Evolutionary conservation across 371 early-diverging fungal species (phyloP).

Genomic region (Amoeboaphelidium protococcarum): DNA sequence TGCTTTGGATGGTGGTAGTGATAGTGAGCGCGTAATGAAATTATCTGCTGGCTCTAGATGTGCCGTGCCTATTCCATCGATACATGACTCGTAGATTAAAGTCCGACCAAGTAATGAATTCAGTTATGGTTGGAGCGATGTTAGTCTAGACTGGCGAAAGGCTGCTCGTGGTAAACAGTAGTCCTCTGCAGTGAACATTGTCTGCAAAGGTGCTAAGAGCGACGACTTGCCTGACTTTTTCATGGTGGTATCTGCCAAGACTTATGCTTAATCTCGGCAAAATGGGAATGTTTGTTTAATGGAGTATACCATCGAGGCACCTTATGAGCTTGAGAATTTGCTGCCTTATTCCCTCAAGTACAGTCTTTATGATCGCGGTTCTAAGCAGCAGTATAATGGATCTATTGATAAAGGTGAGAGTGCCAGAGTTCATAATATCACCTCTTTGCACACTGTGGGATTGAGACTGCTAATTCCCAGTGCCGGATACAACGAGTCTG

Average conservation of each 20-base stretch:
- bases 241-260: too few relatives aligned
- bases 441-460: slow-evolving; percentile 49
- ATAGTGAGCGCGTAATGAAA: too few relatives aligned
- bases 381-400: slow-evolving; percentile 31
- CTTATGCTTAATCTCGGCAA: too few relatives aligned
- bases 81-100: neutral
- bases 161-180: too few relatives aligned
- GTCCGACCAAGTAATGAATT: slow-evolving; percentile 16
- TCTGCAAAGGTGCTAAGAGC: neutral
- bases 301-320: too few relatives aligned
- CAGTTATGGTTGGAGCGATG: slow-evolving; percentile 46
- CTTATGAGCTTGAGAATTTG: slow-evolving; percentile 84
- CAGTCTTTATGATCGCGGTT: slow-evolving; percentile 38
- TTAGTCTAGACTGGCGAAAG: slow-evolving; percentile 37
- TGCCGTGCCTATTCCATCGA: neutral
- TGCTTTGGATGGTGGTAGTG: slow-evolving; percentile 11
- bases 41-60: too few relatives aligned
- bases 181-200: neutral
- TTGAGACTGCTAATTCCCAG: slow-evolving; percentile 45
- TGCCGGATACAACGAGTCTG: slow-evolving; percentile 32
- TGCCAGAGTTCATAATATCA: slow-evolving; percentile 53
- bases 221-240: too few relatives aligned
- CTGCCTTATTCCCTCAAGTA: slow-evolving; percentile 66
- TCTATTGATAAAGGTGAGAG: slow-evolving; percentile 36
- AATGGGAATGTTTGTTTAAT: too few relatives aligned